Base-by-base conservation (phyloP, 2,329 filamentous ascomycete genomes). In the Fusarium cyanostomum region DNA sequence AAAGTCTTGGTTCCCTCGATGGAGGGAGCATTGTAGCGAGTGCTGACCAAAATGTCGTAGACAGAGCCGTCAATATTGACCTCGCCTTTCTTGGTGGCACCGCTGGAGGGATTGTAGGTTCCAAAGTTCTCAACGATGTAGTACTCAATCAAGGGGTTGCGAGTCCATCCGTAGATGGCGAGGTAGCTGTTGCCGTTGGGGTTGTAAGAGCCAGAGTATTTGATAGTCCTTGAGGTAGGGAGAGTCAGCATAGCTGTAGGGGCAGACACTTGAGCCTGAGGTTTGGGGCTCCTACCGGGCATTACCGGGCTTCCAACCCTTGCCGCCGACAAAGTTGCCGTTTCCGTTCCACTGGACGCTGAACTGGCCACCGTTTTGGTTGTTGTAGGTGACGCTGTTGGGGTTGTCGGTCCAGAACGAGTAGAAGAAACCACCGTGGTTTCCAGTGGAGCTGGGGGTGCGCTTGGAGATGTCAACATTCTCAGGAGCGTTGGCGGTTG, bases 1-100 rank as follows among this genome's bases (percentile, higher is more conserved):
- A 85, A 84, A 48, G 80, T 84, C 41, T 67, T 61, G 27, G 79
- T 84, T 34, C 82, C 82, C 34, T 79, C 70, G 46, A 84, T 83
- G 42, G 77, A 80, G n/a, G 81, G 81, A 48, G 74, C 72, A 63
- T 83, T 80, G 63, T 67, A 66, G 16, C 77, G 74, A 8, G 70
- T 75, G 60, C 67, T 74, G 57, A 70, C 68, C 66, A 71, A 75
- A 52, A 80, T 71, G 49, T 78, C 73, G 67, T 80, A 80, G 26
- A 70, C 68, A 45, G 69, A 71, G 30, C 77, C 78, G 43, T 79
- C 78, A 31, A 67, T 70, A 31, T 63, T 75, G 59, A 80, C 69
- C 30, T 72, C 62, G 56, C 78, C 78, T 56, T 71, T 71, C 56
- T 68, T 69, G 30, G 57, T 68, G 11, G 70, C 77, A 13, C 73